Percentiles rank a stretch among this genome's conserved stretches.
phyloP scores from a whole-genome alignment of 768 basidiomycete species.

The Leucocoprinus birnbaumii region DNA sequence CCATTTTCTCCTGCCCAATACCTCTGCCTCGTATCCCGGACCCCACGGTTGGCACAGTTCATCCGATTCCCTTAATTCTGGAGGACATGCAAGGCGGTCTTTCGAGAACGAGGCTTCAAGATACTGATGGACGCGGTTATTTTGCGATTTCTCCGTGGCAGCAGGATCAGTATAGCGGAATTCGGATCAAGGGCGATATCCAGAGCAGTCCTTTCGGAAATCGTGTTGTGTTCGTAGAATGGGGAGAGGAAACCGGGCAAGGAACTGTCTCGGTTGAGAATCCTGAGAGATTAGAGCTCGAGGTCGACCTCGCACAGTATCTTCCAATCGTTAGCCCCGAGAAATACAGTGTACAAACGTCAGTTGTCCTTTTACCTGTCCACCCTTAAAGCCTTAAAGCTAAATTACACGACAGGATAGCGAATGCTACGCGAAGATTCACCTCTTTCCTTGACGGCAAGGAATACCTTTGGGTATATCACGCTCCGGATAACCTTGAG shows the following conservation, averaged over 20 bases:
- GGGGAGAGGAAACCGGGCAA: background rate
- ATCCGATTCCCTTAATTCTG: constrained; percentile 1
- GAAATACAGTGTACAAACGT: constrained; percentile 1
- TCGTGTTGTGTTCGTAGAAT: background rate
- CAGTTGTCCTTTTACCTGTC: background rate
- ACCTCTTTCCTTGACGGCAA: constrained; percentile 1
- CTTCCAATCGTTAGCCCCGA: constrained; percentile 2
- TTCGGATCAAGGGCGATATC: background rate
- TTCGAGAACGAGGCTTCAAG: background rate
- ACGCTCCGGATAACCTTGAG: constrained; percentile 4
- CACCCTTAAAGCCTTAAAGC: too few relatives aligned
- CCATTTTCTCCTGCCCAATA: background rate
- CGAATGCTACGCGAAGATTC: background rate
- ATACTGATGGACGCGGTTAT: background rate
- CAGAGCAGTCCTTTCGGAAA: background rate
- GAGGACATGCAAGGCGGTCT: background rate
- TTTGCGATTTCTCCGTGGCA: background rate
- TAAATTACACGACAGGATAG: background rate
- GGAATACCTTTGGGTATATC: constrained; percentile 1
- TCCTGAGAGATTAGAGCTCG: background rate
- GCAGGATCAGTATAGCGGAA: background rate
- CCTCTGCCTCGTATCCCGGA: background rate
- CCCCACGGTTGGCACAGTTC: background rate
- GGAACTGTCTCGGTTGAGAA: background rate
- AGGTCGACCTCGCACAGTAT: background rate